Evolutionary conservation across 2,329 filamentous ascomycete genomes (phyloP).

Genomic region (Trematosphaeria pertusa): DNA sequence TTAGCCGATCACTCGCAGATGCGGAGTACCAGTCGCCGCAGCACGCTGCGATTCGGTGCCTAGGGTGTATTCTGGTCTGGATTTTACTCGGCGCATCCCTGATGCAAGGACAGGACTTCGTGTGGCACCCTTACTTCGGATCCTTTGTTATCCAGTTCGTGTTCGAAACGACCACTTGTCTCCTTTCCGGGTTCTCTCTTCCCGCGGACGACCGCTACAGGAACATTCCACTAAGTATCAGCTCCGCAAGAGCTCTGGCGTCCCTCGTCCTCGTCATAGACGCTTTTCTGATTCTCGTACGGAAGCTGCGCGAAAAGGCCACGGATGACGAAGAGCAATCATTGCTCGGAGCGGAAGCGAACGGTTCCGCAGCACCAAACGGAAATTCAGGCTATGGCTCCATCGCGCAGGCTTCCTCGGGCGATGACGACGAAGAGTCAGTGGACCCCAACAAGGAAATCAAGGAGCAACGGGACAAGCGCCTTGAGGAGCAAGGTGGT

Average conservation of each 20-base stretch:
- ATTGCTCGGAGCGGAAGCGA: slow-evolving; percentile 58
- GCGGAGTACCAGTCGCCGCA: slow-evolving; percentile 39
- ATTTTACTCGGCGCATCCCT: slow-evolving; percentile 31
- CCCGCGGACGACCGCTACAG: slow-evolving; percentile 20
- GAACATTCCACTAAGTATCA: slow-evolving; percentile 31
- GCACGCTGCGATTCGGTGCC: slow-evolving; percentile 40
- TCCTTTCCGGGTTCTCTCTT: slow-evolving; percentile 30
- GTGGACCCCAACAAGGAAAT: slow-evolving; percentile 61
- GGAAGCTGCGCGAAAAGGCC: slow-evolving; percentile 39
- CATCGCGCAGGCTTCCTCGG: slow-evolving; percentile 23
- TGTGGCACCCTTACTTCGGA: slow-evolving; percentile 45
- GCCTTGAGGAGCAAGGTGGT: slow-evolving; percentile 75
- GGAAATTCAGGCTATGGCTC: slow-evolving; percentile 46
- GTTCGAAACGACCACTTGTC: slow-evolving; percentile 38
- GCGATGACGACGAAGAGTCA: slow-evolving; percentile 57
- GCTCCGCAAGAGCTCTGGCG: slow-evolving; percentile 26
- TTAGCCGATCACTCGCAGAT: slow-evolving; percentile 37
- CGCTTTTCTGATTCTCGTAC: slow-evolving; percentile 36
- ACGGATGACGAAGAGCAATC: slow-evolving; percentile 66
- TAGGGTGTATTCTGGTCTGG: slow-evolving; percentile 46
- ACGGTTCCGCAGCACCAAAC: slow-evolving; percentile 46
- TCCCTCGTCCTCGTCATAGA: slow-evolving; percentile 36
- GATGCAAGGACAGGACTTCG: slow-evolving; percentile 28
- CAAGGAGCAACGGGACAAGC: slow-evolving; percentile 62
- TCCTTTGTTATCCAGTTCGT: slow-evolving; percentile 40